Percentiles rank a stretch among this genome's conserved stretches.
Conservation (phyloP, 805 yeast species). For the Ogataea allantospora region DNA sequence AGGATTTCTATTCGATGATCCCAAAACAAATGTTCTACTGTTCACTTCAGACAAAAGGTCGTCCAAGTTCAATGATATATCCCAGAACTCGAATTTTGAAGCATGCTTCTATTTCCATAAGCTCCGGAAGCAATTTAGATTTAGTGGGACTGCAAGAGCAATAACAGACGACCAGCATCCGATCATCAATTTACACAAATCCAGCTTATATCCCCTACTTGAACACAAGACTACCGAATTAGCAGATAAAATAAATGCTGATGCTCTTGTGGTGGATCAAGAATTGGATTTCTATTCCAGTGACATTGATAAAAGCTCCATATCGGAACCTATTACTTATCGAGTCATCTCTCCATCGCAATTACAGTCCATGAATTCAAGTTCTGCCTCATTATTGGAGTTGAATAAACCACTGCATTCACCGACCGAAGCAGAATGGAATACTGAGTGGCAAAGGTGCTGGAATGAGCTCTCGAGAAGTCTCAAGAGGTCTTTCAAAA, state of each 20-base stretch:
- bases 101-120: conserved; percentile 71
- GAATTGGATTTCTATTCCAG: conserved; percentile 20
- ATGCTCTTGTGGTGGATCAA: conserved; percentile 20
- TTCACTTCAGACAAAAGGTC: conserved; percentile 73
- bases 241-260: conserved; percentile 1
- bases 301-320: conserved; percentile 8
- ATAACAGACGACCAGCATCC: conserved; percentile 34
- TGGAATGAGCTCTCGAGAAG: conserved; percentile 62
- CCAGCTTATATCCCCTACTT: neutral
- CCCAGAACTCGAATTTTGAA: conserved; percentile 58
- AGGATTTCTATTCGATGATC: conserved; percentile 73
- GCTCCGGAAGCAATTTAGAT: conserved; percentile 65
- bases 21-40: conserved; percentile 61
- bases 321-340: conserved; percentile 19
- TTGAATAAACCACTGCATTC: conserved; percentile 29
- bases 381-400: conserved; percentile 15
- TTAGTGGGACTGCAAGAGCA: conserved; percentile 62
- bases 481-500: conserved; percentile 64
- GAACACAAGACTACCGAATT: neutral
- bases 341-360: conserved; percentile 24
- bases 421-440: conserved; percentile 66
- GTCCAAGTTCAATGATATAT: conserved; percentile 54
- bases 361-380: conserved; percentile 12
- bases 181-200: conserved; percentile 8
- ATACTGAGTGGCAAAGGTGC: conserved; percentile 55